These are phyloP conservation scores for Lactifluus pinguis DNA, from an alignment of 768 basidiomycete species.

Conservation along the genomic window DNA sequence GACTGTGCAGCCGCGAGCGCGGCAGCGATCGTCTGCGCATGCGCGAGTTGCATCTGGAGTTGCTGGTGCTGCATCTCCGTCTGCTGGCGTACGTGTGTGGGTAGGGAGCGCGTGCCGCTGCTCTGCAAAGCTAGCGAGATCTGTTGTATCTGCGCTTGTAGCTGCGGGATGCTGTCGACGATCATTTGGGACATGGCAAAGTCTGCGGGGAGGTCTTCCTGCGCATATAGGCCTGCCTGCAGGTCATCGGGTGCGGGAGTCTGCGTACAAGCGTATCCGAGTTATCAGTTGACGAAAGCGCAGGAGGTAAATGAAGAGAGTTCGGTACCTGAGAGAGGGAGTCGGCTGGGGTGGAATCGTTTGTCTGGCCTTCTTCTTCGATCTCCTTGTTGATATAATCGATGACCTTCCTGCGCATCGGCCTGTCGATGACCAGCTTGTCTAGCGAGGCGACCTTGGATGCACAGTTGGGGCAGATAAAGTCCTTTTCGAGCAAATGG, in stretches of 20 bases:
- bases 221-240: slow-evolving; percentile 58
- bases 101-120: slow-evolving; percentile 52
- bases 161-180: slow-evolving; percentile 65
- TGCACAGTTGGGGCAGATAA: slow-evolving; percentile 84
- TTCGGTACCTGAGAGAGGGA: slow-evolving; percentile 5
- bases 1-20: slow-evolving; percentile 37
- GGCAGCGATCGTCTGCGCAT: slow-evolving; percentile 65
- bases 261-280: background rate
- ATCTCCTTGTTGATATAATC: slow-evolving; percentile 79
- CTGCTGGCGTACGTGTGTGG: slow-evolving; percentile 62
- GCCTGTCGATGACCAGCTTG: slow-evolving; percentile 74
- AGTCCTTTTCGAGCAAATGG: slow-evolving; percentile 89
- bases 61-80: slow-evolving; percentile 80
- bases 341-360: slow-evolving; percentile 6
- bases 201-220: slow-evolving; percentile 55
- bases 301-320: background rate
- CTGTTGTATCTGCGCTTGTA: slow-evolving; percentile 81
- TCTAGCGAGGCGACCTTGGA: slow-evolving; percentile 85
- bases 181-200: slow-evolving; percentile 66
- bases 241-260: slow-evolving; percentile 12
- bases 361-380: slow-evolving; percentile 35
- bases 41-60: slow-evolving; percentile 67
- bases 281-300: background rate
- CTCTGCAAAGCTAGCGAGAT: slow-evolving; percentile 75
- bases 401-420: slow-evolving; percentile 62